Percentiles rank a stretch among this genome's conserved stretches.
Conservation (phyloP, 176 grass and related monocot species). For the Otatea glauca region DNA sequence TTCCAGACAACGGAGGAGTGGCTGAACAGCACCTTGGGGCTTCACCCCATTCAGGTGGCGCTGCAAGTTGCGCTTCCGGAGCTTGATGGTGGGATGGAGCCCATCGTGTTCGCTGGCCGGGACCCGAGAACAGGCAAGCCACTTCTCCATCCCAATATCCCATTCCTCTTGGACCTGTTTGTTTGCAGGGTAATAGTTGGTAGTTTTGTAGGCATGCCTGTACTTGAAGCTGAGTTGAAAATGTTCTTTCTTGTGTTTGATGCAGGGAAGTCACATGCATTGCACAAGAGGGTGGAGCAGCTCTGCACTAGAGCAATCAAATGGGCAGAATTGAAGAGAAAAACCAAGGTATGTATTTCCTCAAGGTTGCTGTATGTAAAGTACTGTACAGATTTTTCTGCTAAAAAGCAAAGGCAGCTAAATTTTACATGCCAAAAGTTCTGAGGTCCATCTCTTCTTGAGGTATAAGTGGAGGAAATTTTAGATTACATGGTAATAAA, state of each 20-base stretch:
- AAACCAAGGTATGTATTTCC: conserved; percentile 66
- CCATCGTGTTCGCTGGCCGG: conserved; percentile 90
- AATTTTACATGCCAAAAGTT: neutral
- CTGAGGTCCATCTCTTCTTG: neutral
- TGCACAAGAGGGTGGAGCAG: conserved; percentile 99
- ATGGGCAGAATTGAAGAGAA: conserved; percentile 96
- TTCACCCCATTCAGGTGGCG: conserved; percentile 96
- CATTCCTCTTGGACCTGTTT: neutral
- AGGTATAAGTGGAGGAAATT: neutral
- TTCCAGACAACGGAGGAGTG: conserved; percentile 99
- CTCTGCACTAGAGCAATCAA: conserved; percentile 93
- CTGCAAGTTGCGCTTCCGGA: conserved; percentile 97
- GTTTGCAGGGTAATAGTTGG: neutral
- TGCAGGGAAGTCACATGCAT: conserved; percentile 93
- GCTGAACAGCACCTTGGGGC: conserved; percentile 91
- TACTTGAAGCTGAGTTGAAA: neutral
- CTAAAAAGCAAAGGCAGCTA: neutral
- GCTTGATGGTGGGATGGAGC: conserved; percentile 96
- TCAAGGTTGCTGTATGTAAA: neutral
- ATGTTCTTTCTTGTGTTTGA: neutral
- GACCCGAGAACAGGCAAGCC: conserved; percentile 77
- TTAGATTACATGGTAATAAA: neutral
- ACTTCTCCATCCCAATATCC: neutral
- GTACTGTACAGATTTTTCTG: neutral
- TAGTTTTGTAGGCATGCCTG: neutral